These are phyloP conservation scores for Candolleomyces aberdarensis DNA, from an alignment of 768 basidiomycete genomes.

Conservation along the genomic window DNA sequence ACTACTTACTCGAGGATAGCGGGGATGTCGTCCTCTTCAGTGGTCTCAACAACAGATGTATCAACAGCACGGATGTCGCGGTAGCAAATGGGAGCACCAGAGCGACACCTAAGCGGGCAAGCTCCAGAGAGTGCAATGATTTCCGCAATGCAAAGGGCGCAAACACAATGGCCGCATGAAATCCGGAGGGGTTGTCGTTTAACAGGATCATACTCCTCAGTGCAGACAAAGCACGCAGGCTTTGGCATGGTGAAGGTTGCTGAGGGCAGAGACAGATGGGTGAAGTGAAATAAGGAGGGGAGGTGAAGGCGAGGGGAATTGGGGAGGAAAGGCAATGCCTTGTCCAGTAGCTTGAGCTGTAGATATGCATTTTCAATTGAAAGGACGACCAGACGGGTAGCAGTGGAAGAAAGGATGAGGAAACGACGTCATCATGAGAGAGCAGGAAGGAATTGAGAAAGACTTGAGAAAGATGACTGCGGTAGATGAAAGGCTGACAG, in stretches of 20 bases:
- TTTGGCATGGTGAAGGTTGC: background rate
- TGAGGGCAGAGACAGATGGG: too few relatives aligned
- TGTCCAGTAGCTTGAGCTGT: too few relatives aligned
- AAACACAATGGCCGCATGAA: background rate
- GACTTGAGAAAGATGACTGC: too few relatives aligned
- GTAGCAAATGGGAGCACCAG: background rate
- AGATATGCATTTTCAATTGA: too few relatives aligned
- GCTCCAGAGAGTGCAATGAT: background rate
- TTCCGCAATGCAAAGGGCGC: background rate
- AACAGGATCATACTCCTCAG: background rate
- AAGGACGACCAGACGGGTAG: too few relatives aligned
- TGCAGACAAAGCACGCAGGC: background rate
- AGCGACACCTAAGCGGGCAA: background rate
- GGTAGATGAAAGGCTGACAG: too few relatives aligned
- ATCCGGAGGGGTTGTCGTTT: background rate
- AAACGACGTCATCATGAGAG: too few relatives aligned
- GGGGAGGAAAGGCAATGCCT: too few relatives aligned
- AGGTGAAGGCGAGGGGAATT: too few relatives aligned
- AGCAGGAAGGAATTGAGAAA: too few relatives aligned
- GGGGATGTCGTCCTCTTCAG: background rate
- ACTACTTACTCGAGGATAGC: background rate
- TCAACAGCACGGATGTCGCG: background rate
- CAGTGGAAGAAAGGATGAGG: too few relatives aligned
- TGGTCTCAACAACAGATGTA: background rate
- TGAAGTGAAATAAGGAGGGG: too few relatives aligned